A percentile compares a stretch with the other conserved stretches of the same genome.
phyloP scores from a whole-genome alignment of 495 filamentous ascomycete species.

The Hypoxylon crocopeplum region DNA sequence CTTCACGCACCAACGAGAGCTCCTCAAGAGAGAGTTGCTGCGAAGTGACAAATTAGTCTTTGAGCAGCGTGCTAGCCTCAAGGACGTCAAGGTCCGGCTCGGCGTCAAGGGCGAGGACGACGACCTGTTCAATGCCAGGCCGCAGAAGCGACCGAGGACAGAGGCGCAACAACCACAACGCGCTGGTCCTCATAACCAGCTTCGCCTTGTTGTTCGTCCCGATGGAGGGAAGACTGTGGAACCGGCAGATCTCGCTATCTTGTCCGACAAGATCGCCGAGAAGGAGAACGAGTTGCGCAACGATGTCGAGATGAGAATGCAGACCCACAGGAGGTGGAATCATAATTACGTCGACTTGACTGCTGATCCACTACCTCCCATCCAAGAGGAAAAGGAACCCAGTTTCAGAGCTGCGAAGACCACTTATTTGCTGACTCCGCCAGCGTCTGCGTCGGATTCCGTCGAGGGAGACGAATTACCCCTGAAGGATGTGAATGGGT shows the following conservation, averaged over 20 bases:
- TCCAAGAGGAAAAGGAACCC: slow-evolving; percentile 65
- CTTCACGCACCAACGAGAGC: slow-evolving; percentile 78
- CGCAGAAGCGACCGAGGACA: slow-evolving; percentile 71
- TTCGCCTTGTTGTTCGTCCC: slow-evolving; percentile 73
- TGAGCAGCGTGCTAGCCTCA: slow-evolving; percentile 76
- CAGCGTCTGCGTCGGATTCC: slow-evolving; percentile 73
- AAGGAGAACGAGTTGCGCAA: slow-evolving; percentile 78
- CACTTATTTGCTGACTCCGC: slow-evolving; percentile 85
- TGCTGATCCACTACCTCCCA: slow-evolving; percentile 77
- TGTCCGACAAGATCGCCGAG: slow-evolving; percentile 79
- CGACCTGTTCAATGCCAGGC: slow-evolving; percentile 91
- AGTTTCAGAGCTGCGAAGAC: slow-evolving; percentile 76
- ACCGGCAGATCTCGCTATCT: slow-evolving; percentile 71
- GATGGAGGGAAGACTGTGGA: slow-evolving; percentile 70
- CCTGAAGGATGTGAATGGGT: not conserved
- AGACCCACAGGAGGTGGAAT: slow-evolving; percentile 88
- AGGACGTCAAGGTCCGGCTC: slow-evolving; percentile 85
- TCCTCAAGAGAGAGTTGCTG: slow-evolving; percentile 77
- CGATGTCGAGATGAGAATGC: slow-evolving; percentile 80
- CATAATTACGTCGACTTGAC: slow-evolving; percentile 83
- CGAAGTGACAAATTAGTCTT: slow-evolving; percentile 77
- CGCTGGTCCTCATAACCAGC: slow-evolving; percentile 53
- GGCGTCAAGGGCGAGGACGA: slow-evolving; percentile 93
- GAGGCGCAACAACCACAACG: slow-evolving; percentile 38
- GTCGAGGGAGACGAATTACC: slow-evolving; percentile 49